Evolutionary conservation across 148 eudicot genomes (phyloP).

Genomic region (Bassia scoparia): DNA sequence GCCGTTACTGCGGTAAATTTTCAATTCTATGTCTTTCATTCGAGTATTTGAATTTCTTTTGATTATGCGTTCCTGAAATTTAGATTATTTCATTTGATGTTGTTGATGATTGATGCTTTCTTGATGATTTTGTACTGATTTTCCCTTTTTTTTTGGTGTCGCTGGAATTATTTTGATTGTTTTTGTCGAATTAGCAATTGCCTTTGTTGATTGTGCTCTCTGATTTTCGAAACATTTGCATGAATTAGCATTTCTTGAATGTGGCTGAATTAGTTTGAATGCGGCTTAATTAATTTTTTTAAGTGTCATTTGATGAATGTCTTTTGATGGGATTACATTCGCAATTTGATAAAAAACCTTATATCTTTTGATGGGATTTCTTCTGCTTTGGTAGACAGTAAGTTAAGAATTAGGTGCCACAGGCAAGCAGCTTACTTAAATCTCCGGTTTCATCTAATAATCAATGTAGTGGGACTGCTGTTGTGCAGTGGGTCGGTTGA

Average conservation of each 20-base stretch:
- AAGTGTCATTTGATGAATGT: background rate
- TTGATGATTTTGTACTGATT: background rate
- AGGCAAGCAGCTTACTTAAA: background rate
- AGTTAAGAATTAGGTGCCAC: background rate
- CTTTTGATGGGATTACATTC: background rate
- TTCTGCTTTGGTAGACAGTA: background rate
- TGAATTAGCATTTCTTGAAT: background rate
- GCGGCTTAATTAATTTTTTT: background rate
- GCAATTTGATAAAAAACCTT: background rate
- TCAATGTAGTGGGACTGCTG: background rate
- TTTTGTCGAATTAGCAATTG: background rate
- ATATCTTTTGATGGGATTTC: background rate
- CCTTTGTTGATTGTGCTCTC: background rate
- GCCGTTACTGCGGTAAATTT: conserved; percentile 21
- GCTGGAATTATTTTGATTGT: background rate
- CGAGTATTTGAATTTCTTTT: background rate
- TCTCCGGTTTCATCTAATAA: background rate
- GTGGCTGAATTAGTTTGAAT: background rate
- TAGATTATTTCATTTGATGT: background rate
- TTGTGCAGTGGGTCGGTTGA: background rate
- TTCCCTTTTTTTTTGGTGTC: background rate
- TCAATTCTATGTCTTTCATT: background rate
- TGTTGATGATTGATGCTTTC: background rate
- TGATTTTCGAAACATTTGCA: background rate
- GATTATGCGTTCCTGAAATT: background rate